Base-by-base conservation (phyloP, 371 early-diverging fungal genomes). In the Rhizopus microsporus region DNA sequence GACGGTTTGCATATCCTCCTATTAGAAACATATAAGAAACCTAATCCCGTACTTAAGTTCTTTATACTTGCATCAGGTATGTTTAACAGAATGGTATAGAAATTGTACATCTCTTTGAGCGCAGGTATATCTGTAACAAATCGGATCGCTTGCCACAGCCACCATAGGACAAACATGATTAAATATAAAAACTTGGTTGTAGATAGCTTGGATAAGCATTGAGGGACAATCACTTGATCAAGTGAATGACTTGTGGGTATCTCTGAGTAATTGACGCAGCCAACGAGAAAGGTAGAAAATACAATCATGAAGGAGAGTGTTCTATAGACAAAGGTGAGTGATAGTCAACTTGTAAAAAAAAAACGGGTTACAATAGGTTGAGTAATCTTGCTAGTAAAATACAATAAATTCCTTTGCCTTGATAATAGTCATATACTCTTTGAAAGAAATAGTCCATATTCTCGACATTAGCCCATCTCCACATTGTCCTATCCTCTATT, bases 211-310 rank as follows among this genome's bases (percentile, higher is more conserved):
- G 76, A 69, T 16, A 82, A 54, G 62, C 93, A 95, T 48, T 92
- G 85, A 4, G 91, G 89, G 12, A 88, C 72, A 33, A 96, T 69
- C 1, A 94, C 91, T 7, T 94, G 89, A 1, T 75, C 62, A 47
- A 98, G 74, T 45, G 70, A 66, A 56, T 85, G 81, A 43, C 84
- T 83, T 38, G 81, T 72, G 23, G 85, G 84, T 23, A 96, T 80
- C 54, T 84, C 80, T 7, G 88, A 71, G 63, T 94, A 92, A 69
- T 97, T 91, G 37, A 98, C 79, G 74, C 99, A 97, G 5, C 88
- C 87, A 47, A 90, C 68, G 17, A 95, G 71, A 72, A 97, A 97
- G 0, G 90, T 90, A 10, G 94, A 83, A 69, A 97, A 93, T 37
- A 68, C 65, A 48, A 96, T 87, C 16, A 95, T 88, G 78, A 98